Conservation (phyloP, 1,284 basidiomycete genomes). For the Ceratorhiza oryzae-sativae region DNA sequence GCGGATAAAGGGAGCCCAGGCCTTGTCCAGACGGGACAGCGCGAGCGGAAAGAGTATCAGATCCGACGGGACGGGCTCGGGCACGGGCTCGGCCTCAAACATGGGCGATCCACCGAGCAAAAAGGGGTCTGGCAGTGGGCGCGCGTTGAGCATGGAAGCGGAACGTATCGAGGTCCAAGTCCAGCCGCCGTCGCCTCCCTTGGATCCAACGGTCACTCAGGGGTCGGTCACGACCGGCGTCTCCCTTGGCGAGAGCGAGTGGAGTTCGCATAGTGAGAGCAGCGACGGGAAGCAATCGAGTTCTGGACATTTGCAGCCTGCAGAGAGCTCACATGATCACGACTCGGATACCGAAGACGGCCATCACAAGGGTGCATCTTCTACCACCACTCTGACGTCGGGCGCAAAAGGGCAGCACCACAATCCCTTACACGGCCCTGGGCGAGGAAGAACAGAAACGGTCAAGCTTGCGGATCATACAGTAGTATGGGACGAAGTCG, state of each 20-base stretch:
- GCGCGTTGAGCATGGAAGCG: slow-evolving; percentile 45
- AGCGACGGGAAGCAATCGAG: slow-evolving; percentile 10
- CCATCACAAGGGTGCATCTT: not conserved
- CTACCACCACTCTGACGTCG: not conserved
- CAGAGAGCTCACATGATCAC: slow-evolving; percentile 4
- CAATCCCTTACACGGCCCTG: not conserved
- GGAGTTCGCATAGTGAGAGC: slow-evolving; percentile 23
- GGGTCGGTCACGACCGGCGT: slow-evolving; percentile 10
- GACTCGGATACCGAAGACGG: slow-evolving; percentile 29
- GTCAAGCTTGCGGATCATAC: slow-evolving; percentile 41
- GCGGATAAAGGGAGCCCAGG: slow-evolving; percentile 70
- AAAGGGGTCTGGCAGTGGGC: slow-evolving; percentile 40
- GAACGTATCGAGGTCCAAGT: slow-evolving; percentile 31
- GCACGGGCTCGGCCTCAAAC: slow-evolving; percentile 45
- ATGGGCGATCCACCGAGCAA: not conserved
- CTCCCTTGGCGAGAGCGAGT: slow-evolving; percentile 17
- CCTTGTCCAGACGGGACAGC: slow-evolving; percentile 45
- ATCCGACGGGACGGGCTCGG: slow-evolving; percentile 45
- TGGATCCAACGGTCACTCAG: slow-evolving; percentile 6
- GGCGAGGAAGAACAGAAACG: slow-evolving; percentile 39
- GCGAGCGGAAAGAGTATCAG: slow-evolving; percentile 53
- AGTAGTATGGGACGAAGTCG: slow-evolving; percentile 50
- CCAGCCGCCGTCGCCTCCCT: slow-evolving; percentile 28
- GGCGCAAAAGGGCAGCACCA: not conserved
- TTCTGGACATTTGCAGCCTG: not conserved